Evolutionary conservation across 148 eudicot genomes (phyloP).

Genomic region (Silene latifolia): DNA sequence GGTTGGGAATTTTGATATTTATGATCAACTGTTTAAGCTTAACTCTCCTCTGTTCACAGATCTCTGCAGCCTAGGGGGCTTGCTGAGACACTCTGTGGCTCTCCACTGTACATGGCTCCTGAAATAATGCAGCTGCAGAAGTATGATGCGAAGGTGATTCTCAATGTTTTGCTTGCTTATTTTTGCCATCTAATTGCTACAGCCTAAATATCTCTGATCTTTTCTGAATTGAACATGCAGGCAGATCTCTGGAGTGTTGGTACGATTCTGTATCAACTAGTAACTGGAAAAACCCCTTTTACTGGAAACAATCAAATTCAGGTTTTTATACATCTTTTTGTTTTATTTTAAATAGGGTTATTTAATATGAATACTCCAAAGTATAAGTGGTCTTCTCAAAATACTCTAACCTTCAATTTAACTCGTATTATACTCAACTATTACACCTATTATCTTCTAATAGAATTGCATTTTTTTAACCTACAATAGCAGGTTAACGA

Average conservation of each 20-base stretch:
- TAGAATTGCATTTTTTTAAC: no score
- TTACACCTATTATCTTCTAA: no score
- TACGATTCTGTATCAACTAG: slow-evolving; percentile 85
- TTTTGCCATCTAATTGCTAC: neutral
- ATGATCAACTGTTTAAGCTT: slow-evolving; percentile 5
- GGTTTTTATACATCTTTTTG: slow-evolving; percentile 31
- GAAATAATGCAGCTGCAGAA: slow-evolving; percentile 95
- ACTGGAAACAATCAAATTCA: slow-evolving; percentile 82
- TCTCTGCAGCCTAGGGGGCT: slow-evolving; percentile 92
- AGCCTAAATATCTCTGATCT: slow-evolving; percentile 19
- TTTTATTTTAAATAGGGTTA: neutral
- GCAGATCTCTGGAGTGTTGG: slow-evolving; percentile 99
- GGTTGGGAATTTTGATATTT: neutral
- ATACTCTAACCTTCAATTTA: no score
- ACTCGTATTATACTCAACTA: no score
- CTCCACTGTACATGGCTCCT: slow-evolving; percentile 99
- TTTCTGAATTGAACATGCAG: slow-evolving; percentile 50
- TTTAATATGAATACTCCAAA: no score
- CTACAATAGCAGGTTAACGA: no score
- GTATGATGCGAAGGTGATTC: slow-evolving; percentile 94
- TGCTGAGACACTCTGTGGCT: slow-evolving; percentile 96
- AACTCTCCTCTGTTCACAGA: slow-evolving; percentile 39
- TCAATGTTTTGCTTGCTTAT: slow-evolving; percentile 6
- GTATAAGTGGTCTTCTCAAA: no score
- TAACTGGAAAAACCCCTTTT: slow-evolving; percentile 84